Base-by-base conservation (phyloP, 1,139 yeast species). In the Pichia terricola region DNA sequence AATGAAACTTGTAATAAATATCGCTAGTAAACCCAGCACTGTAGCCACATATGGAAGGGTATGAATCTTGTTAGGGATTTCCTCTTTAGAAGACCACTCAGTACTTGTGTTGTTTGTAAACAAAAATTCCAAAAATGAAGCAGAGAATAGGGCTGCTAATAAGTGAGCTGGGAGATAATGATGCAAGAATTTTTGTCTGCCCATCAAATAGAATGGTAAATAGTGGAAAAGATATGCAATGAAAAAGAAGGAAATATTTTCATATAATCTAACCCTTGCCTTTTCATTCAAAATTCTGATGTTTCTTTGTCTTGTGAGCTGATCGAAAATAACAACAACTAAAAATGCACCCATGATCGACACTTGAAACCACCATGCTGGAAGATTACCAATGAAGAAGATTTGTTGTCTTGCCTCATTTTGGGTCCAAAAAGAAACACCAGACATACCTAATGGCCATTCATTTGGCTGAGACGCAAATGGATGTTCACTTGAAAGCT, bases 81-180 rank as follows among this genome's bases (percentile, higher is more conserved):
- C 63, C 37, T 59, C 63, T 35, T 54, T 58, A 6, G 46, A 43
- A 33, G 50, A 40, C 37, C 41, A 51, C 41, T 53, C 54, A 4
- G 37, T 41, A 32, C 39, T 50, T 50, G 72, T 67, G 56, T 77
- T 78, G 54, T 79, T 81, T 27, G 94, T 80, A 57, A 83, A 73
- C 38, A 87, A 63, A 55, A 87, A 79, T 62, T 94, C 98, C 50
- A 84, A 72, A 50, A 88, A 67, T 0, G 84, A 89, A 28, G 94
- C 97, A 11, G 91, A 67, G 49, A 89, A 77, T 54, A 88, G 64
- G 0, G 95, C 89, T 7, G 95, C 95, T 51, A 87, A 74, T 59
- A 91, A 69, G 62, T 94, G 98, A 0, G 98, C 98, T 35, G 99
- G 98, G 55, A 91, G 69, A 63, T 91, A 91, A 64, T 91, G 98